Conservation (phyloP, 1,139 yeast genomes). For the Yamadazyma oceani region DNA sequence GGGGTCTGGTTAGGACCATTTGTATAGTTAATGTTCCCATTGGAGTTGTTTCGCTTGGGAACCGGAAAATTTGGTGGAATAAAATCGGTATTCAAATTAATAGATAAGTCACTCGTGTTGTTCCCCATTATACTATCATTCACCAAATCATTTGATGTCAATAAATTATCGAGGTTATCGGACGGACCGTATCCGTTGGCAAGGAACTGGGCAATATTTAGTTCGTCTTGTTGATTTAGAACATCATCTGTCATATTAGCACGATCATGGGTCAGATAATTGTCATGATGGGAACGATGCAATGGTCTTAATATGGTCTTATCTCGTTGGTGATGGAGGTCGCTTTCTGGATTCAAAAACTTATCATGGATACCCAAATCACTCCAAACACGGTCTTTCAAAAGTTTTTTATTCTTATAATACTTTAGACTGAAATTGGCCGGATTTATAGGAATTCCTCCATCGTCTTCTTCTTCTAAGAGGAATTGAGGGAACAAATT, state of each 20-base stretch:
- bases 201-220: conserved; percentile 34
- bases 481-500: conserved; percentile 36
- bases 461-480: conserved; percentile 45
- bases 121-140: conserved; percentile 33
- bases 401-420: conserved; percentile 32
- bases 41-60: conserved; percentile 13
- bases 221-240: conserved; percentile 9
- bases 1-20: conserved; percentile 32
- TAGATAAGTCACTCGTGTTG: conserved; percentile 28
- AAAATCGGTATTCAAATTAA: conserved; percentile 30
- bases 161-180: conserved; percentile 16
- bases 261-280: conserved; percentile 3
- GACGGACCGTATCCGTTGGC: conserved; percentile 34
- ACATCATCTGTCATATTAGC: conserved; percentile 3
- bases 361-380: conserved; percentile 30
- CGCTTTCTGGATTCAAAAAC: conserved; percentile 23
- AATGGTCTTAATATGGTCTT: conserved; percentile 32
- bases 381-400: conserved; percentile 37
- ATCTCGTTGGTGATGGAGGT: conserved; percentile 24
- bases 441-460: conserved; percentile 36
- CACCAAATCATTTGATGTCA: conserved; percentile 13
- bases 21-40: conserved; percentile 6
- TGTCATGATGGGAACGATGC: conserved; percentile 16
- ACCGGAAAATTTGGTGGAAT: conserved; percentile 25
- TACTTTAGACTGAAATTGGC: conserved; percentile 41